Conservation (phyloP, 2,329 filamentous ascomycete genomes). For the Nannizziopsis barbatae region DNA sequence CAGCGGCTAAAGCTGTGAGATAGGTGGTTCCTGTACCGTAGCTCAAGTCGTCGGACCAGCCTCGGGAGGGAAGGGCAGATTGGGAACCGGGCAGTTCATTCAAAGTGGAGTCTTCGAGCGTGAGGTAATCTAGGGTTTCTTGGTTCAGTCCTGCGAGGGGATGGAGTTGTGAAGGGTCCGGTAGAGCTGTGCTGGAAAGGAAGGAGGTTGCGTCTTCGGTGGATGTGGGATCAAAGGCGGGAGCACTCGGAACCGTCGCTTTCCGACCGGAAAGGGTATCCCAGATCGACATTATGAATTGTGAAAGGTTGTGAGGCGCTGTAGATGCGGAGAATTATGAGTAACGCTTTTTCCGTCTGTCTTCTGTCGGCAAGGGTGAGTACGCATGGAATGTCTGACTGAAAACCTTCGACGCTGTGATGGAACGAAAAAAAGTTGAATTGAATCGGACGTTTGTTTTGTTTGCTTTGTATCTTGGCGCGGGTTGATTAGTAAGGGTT, state of each 20-base stretch:
- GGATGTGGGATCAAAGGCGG: conserved; percentile 59
- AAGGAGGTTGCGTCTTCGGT: conserved; percentile 78
- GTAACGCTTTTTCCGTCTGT: not conserved
- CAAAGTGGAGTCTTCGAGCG: conserved; percentile 80
- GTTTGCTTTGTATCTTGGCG: not conserved
- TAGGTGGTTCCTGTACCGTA: conserved; percentile 96
- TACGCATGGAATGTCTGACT: conserved; percentile 13
- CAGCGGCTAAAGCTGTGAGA: conserved; percentile 69
- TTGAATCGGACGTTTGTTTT: not conserved
- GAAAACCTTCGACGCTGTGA: not conserved
- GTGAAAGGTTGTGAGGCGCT: not conserved
- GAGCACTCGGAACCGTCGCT: conserved; percentile 42
- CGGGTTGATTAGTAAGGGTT: not conserved
- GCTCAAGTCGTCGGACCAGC: conserved; percentile 96
- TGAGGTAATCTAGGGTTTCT: conserved; percentile 88
- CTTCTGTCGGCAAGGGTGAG: conserved; percentile 18
- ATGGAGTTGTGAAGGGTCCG: conserved; percentile 81
- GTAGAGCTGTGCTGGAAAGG: conserved; percentile 61
- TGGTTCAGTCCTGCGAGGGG: conserved; percentile 87
- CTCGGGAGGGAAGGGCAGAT: conserved; percentile 83
- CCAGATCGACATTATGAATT: conserved; percentile 45
- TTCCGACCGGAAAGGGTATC: conserved; percentile 52
- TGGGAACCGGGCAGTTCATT: conserved; percentile 75
- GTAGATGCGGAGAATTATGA: too few relatives aligned
- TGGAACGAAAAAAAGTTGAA: conserved; percentile 8